Evolutionary conservation across 2,329 filamentous ascomycete genomes (phyloP).

Genomic region (Lecanicillium sp.): DNA sequence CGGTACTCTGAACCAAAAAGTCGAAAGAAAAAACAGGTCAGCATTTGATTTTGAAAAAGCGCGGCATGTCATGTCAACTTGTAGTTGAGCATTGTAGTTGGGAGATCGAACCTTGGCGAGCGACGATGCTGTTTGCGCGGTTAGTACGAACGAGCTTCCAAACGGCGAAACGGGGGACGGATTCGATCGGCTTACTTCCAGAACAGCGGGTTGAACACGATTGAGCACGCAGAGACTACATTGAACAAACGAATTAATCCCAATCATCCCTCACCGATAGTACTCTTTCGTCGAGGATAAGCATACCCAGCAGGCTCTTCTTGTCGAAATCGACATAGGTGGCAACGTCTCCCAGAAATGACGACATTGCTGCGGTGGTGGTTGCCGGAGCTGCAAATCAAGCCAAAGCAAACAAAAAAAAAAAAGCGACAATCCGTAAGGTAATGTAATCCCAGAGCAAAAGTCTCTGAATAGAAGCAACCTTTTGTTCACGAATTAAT

Average conservation of each 20-base stretch:
- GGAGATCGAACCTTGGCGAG: conserved; percentile 64
- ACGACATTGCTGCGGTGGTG: conserved; percentile 29
- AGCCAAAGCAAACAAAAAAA: neutral
- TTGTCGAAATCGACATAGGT: conserved; percentile 64
- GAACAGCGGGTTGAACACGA: conserved; percentile 96
- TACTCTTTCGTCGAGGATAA: conserved; percentile 14
- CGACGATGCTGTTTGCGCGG: conserved; percentile 71
- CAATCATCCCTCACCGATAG: neutral
- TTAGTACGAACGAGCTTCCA: conserved; percentile 21
- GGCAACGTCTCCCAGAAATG: conserved; percentile 39
- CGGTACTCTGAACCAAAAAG: conserved; percentile 92
- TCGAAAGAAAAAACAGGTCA: conserved; percentile 1
- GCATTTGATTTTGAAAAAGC: neutral
- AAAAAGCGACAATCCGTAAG: no score
- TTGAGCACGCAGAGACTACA: conserved; percentile 70
- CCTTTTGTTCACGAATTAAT: no score
- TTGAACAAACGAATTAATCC: conserved; percentile 18
- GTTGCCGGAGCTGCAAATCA: neutral
- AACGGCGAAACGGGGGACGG: conserved; percentile 10
- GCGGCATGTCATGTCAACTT: no score
- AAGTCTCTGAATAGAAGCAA: no score
- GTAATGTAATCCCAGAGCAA: no score
- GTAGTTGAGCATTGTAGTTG: no score
- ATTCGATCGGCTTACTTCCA: conserved; percentile 74
- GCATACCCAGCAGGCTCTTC: conserved; percentile 60